Conservation (phyloP, 768 basidiomycete species). For the Candolleomyces eurysporus region DNA sequence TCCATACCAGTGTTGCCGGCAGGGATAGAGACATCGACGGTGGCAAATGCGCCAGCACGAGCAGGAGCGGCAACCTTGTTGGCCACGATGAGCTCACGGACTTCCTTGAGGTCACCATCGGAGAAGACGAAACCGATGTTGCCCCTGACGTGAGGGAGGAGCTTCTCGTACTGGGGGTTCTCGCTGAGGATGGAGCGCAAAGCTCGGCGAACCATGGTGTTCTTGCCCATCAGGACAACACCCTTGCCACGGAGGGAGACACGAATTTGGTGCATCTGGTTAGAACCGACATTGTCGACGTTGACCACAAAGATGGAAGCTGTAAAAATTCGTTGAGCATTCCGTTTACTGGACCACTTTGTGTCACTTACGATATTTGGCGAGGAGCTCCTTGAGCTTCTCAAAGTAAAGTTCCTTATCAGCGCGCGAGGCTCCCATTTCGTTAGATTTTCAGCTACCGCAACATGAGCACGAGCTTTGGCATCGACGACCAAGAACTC, state of each 20-base stretch:
- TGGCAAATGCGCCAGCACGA: constrained; percentile 95
- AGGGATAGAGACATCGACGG: constrained; percentile 88
- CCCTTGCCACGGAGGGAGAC: constrained; percentile 94
- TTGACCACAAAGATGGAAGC: constrained; percentile 99
- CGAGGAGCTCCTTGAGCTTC: constrained; percentile 91
- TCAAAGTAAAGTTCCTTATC: constrained; percentile 90
- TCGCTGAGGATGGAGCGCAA: constrained; percentile 89
- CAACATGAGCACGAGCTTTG: constrained; percentile 10
- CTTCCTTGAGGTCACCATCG: constrained; percentile 83
- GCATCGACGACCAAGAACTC: neutral
- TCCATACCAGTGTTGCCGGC: constrained; percentile 99
- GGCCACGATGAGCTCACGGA: constrained; percentile 89
- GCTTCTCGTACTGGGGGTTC: constrained; percentile 91
- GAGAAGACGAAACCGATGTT: constrained; percentile 99
- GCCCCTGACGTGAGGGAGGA: constrained; percentile 93
- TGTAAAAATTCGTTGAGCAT: constrained; percentile 28
- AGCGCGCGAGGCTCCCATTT: constrained; percentile 90
- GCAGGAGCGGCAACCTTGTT: constrained; percentile 99
- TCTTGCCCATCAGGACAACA: constrained; percentile 99
- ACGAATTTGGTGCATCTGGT: constrained; percentile 99
- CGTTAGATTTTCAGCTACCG: constrained; percentile 31
- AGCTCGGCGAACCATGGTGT: constrained; percentile 99
- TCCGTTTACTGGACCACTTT: neutral
- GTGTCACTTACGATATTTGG: constrained; percentile 73
- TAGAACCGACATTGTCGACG: constrained; percentile 99